phyloP scores from a whole-genome alignment of 75 land plant species.

The Adiantum capillusveneris region DNA sequence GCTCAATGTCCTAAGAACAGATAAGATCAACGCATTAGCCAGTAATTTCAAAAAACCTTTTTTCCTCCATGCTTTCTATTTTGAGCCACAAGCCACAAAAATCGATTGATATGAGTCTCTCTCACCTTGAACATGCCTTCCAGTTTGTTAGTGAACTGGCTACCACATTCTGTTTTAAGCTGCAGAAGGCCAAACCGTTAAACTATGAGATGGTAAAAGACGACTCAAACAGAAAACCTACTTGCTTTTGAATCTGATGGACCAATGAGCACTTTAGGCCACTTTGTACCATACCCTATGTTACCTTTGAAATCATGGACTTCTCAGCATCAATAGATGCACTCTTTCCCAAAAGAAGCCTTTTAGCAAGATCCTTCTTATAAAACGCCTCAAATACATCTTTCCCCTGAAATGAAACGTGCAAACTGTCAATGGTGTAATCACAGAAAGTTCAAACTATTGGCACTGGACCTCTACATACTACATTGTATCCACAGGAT shows the following conservation, averaged over 20 bases:
- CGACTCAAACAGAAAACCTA: too few species aligned
- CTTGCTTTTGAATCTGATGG: too few species aligned
- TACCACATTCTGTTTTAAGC: constrained; percentile 99
- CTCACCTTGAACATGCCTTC: constrained; percentile 99
- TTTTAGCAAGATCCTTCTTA: constrained; percentile 98
- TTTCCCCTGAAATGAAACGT: constrained; percentile 58
- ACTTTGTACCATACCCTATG: not conserved
- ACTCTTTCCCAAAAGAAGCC: constrained; percentile 90
- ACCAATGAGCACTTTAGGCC: too few species aligned
- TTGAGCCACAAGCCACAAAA: too few species aligned
- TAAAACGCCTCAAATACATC: constrained; percentile 99
- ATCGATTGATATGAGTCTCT: too few species aligned
- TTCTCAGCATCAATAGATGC: constrained; percentile 99
- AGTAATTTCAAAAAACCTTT: too few species aligned
- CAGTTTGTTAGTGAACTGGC: constrained; percentile 98
- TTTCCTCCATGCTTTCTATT: too few species aligned
- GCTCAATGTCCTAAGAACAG: constrained; percentile 77
- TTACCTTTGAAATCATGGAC: constrained; percentile 97
- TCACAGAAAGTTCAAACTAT: not conserved
- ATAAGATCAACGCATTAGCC: too few species aligned
- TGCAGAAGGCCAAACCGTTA: too few species aligned
- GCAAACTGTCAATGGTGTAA: not conserved
- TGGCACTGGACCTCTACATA: too few species aligned
- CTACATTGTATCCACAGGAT: too few species aligned
- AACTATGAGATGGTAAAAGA: too few species aligned